A percentile compares a stretch with the other conserved stretches of the same genome.
phyloP scores from a whole-genome alignment of 225 moss, liverwort and hornwort genomes.

The Antitrichia curtipendula region DNA sequence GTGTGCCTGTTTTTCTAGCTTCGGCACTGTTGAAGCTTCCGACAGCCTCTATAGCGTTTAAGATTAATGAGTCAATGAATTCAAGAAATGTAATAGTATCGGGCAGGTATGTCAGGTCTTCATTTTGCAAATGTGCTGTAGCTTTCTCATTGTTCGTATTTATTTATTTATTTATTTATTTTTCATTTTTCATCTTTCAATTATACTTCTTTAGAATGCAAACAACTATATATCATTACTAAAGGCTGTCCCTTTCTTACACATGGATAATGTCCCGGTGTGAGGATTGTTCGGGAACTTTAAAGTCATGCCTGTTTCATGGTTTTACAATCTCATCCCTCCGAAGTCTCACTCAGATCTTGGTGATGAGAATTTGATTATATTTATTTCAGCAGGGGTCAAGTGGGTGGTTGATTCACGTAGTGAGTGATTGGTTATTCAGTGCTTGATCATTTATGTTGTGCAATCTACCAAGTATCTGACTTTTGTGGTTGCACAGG shows the following conservation, averaged over 20 bases:
- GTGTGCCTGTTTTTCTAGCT: conserved; percentile 15
- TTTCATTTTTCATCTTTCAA: not conserved
- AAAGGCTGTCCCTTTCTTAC: not conserved
- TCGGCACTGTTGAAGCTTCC: conserved; percentile 21
- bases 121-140: not conserved
- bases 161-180: too few species aligned
- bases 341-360: not conserved
- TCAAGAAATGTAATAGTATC: not conserved
- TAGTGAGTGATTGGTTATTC: not conserved
- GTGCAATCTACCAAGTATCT: not conserved
- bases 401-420: not conserved
- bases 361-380: not conserved
- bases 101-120: conserved; percentile 14
- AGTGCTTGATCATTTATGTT: not conserved
- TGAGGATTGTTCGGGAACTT: not conserved
- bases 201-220: too few species aligned
- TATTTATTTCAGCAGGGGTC: not conserved
- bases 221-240: not conserved
- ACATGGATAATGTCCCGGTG: not conserved
- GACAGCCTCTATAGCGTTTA: not conserved
- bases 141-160: not conserved
- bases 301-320: not conserved
- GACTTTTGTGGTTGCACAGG: conserved; percentile 11
- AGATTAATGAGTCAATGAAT: not conserved
- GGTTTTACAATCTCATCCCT: not conserved